Percentiles rank a stretch among this genome's conserved stretches.
Conservation (phyloP, 108 stramenopile species). For the Stephanodiscus minutulus region DNA sequence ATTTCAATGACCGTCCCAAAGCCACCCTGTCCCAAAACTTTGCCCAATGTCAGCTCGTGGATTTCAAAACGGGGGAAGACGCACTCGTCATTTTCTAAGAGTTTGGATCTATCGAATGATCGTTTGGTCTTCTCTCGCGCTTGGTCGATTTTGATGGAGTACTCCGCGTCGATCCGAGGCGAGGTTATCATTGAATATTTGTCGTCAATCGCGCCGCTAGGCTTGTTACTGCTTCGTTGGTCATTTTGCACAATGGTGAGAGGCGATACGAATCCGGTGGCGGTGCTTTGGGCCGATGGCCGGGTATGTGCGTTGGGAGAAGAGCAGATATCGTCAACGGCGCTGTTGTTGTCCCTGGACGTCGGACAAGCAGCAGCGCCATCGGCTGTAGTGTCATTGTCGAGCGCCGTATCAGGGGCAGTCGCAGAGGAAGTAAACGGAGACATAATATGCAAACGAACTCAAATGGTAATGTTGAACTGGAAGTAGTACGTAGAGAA, state of each 20-base stretch:
- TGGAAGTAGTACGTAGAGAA: too few relatives aligned
- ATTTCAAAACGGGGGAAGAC: conserved; percentile 55
- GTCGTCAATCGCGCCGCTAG: not conserved
- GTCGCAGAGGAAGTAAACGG: too few relatives aligned
- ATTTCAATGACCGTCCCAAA: conserved; percentile 85
- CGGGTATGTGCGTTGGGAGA: not conserved
- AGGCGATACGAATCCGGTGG: conserved; percentile 16
- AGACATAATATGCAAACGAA: too few relatives aligned
- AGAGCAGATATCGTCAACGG: too few relatives aligned
- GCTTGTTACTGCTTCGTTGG: not conserved
- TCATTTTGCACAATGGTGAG: conserved; percentile 10
- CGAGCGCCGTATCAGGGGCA: too few relatives aligned
- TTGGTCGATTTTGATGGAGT: not conserved
- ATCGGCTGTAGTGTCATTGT: too few relatives aligned
- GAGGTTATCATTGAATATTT: not conserved
- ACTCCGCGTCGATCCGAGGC: conserved; percentile 1
- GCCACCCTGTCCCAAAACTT: conserved; percentile 71
- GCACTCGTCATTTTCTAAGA: conserved; percentile 21
- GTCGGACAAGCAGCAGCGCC: too few relatives aligned
- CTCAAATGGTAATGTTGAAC: too few relatives aligned
- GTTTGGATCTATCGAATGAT: conserved; percentile 17
- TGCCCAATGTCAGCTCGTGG: conserved; percentile 62
- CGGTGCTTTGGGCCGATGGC: not conserved
- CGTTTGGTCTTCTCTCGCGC: conserved; percentile 24
- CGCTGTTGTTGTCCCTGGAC: too few relatives aligned